Base-by-base conservation (phyloP, 164 flowering plant species). In the Tetracentron sinense region DNA sequence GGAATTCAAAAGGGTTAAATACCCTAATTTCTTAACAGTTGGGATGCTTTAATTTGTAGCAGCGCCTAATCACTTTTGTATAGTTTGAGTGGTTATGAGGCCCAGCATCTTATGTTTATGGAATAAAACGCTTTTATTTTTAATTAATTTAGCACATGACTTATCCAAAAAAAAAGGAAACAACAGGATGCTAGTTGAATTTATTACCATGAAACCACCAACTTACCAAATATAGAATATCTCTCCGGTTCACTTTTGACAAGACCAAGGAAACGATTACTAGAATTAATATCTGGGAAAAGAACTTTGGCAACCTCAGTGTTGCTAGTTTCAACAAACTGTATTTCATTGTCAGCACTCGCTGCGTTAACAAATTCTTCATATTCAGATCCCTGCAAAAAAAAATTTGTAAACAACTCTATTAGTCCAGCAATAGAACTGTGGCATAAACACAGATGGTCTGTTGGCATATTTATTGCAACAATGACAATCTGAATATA, bases 201-300 rank as follows among this genome's bases (percentile, higher is more conserved):
- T 12, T 25, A 51, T 42, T 10, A 28, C 31, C 1, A 38, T 6
- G 60, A 63, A 62, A 42, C 38, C 42, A 63, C 58, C 53, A 50
- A 78, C 95, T 75, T 78, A 91, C 97, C 93, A 66, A 76, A 89
- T 50, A 69, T 33, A 61, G 89, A 80, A 75, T 81, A 85, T 71
- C 75, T 83, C 74, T 94, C 98, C 16, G 90, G 89, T 73, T 91
- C 96, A 66, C 81, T 80, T 77, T 94, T 94, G 52, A 87, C 90
- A 38, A 94, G 76, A 68, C 95, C 98, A 71, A 88, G 64, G 73
- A 87, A 85, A 58, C 8, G 70, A 23, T 69, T 67, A 23, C 67
- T 42, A 33, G 72, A 49, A 56, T 70, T 75, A 21, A 72, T 48
- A 62, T 74, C 78, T n/a, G 96, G 97, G 75, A 70, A 90, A 35